Base-by-base conservation (phyloP, 2,329 filamentous ascomycete species). In the Lecanicillium sp. region DNA sequence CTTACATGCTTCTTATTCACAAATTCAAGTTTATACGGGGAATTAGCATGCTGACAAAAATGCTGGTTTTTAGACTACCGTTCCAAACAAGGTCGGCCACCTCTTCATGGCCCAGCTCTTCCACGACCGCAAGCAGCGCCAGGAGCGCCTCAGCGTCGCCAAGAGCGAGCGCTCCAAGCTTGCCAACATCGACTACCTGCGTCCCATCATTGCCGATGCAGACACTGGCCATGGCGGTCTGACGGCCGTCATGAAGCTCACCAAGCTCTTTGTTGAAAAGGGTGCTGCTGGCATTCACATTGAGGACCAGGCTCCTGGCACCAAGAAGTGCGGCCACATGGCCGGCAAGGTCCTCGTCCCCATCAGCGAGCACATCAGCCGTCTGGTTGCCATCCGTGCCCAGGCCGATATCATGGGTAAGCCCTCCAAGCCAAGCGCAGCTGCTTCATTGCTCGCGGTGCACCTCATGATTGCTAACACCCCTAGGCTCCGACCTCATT, bases 251-350 rank as follows among this genome's bases (percentile, higher is more conserved):
- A 97, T 98, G 93, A 98, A 97, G 78, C 82, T 98, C 59, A 97
- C 93, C 55, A 96, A 96, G 77, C 81, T 97, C 49, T 97, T 98
- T 67, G 73, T 97, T 55, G 93, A 98, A 75, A 90, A 90, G 69
- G 93, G 93, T 59, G 93, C 93, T 38, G 93, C 93, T 35, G 93
- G 93, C 56, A 96, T 98, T 62, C 93, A 98, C 71, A 96, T 98
- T 58, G 93, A 98, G 71, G 93, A 98, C 67, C 93, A 97, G 71
- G 91, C 93, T 4, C 91, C 93, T 3, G 93, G 93, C 47, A 97
- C 93, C 42, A 98, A 98, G 81, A 98, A 98, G 80, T 98, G 93
- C 67, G 93, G 93, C 54, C 93, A 97, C 73, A 97, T 97, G 93
- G 93, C 93, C 56, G 93, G 93, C 62, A 97, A 97, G 74, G 93